phyloP scores from a whole-genome alignment of 2,329 filamentous ascomycete species.

The Elsinoe perseae region DNA sequence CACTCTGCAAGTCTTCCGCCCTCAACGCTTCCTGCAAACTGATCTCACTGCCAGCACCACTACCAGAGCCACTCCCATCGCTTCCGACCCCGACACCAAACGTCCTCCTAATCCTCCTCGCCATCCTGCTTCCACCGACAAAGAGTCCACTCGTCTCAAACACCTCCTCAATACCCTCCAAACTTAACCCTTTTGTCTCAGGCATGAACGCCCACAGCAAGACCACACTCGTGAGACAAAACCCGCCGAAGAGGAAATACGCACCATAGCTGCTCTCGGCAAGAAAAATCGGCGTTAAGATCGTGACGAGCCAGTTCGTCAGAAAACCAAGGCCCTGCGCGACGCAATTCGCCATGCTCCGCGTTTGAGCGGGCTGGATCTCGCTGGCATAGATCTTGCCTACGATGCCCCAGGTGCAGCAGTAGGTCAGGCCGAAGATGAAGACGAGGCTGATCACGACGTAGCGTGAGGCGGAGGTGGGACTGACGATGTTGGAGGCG shows the following conservation, averaged over 20 bases:
- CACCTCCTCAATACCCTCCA: conserved; percentile 10
- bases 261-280: conserved; percentile 31
- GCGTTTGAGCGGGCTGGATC: conserved; percentile 48
- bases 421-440: conserved; percentile 41
- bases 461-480: conserved; percentile 34
- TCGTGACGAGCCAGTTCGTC: conserved; percentile 30
- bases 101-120: background rate
- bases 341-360: conserved; percentile 47
- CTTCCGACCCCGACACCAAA: background rate
- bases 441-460: conserved; percentile 45
- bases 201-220: conserved; percentile 9
- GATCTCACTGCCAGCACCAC: background rate
- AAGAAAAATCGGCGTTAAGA: conserved; percentile 45
- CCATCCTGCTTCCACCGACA: background rate
- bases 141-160: conserved; percentile 1
- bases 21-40: conserved; percentile 1
- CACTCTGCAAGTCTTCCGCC: background rate
- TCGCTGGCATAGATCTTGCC: conserved; percentile 51
- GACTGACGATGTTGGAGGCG: conserved; percentile 27
- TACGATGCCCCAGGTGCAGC: conserved; percentile 47
- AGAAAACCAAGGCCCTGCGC: conserved; percentile 47
- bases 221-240: conserved; percentile 16
- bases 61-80: background rate
- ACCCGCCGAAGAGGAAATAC: conserved; percentile 30
- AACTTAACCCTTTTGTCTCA: conserved; percentile 6